Base-by-base conservation (phyloP, 2,329 filamentous ascomycete genomes). In the Xylariaceae sp. region DNA sequence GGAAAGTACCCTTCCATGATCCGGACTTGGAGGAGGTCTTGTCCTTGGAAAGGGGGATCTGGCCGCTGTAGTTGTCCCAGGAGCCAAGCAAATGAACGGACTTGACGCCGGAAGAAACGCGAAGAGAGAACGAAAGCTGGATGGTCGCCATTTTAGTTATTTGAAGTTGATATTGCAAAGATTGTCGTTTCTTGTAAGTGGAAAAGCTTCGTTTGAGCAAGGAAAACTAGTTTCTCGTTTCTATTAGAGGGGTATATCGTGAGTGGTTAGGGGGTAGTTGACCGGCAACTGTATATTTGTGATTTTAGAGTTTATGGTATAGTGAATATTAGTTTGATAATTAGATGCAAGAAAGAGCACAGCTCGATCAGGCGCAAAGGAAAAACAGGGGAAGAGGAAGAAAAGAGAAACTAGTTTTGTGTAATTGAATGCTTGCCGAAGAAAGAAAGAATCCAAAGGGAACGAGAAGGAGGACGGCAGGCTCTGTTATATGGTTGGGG, bases 41-140 rank as follows among this genome's bases (percentile, higher is more conserved):
- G 73, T 96, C 90, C 79, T 91, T 92, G 75, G 91, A 90, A 65
- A 97, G 88, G 51, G 93, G 93, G 66, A 97, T 89, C 76, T 97
- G 93, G 63, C 90, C 90, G 64, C 83, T 80, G 83, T 99, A 99
- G 81, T 89, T 89, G 80, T 99, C 94, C 93, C 93, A 99, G 63
- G 93, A 97, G 68, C 93, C 93, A 75, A 97, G 88, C 63, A 99
- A 82, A 72, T 97, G 93, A 71, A 96, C 93, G 69, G 92, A 93
- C 85, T 97, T 96, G 82, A 95, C 90, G 77, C 91, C 90, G 71
- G 90, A 86, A 70, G 92, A 96, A 73, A 95, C 95, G 79, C 92
- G 90, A 73, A 97, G 89, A 73, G 88, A 87, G 79, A 97, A 97
- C 71, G 91, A 93, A 64, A 96, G 87, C 78, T 97, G 93, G 75